Evolutionary conservation across 257 asterid genomes (phyloP).

Genomic region (Nicotiana noctiflora): DNA sequence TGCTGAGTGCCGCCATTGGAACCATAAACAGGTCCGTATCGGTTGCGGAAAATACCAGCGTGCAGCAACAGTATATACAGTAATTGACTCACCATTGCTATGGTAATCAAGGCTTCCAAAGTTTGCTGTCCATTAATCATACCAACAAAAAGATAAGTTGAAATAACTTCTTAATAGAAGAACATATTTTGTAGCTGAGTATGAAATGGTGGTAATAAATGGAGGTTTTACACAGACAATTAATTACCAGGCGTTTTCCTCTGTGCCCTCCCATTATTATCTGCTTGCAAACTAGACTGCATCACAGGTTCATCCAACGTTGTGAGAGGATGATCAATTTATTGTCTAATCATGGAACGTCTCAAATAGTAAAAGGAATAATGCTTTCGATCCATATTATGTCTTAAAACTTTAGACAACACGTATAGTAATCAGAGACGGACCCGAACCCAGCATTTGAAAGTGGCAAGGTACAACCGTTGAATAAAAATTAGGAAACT

Average conservation of each 20-base stretch:
- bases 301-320: not conserved
- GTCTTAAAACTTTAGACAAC: too few relatives aligned
- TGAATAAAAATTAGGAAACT: too few relatives aligned
- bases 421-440: too few relatives aligned
- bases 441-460: too few relatives aligned
- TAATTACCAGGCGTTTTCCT: constrained; percentile 63
- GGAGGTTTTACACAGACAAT: not conserved
- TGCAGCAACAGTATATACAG: constrained; percentile 56
- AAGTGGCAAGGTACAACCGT: too few relatives aligned
- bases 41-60: constrained; percentile 39
- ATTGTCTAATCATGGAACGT: not conserved
- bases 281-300: constrained; percentile 79
- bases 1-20: constrained; percentile 8
- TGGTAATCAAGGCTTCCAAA: constrained; percentile 53
- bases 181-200: not conserved
- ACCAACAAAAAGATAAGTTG: not conserved
- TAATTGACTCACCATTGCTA: constrained; percentile 51
- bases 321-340: not conserved
- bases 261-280: constrained; percentile 70
- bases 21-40: constrained; percentile 31
- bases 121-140: constrained; percentile 49
- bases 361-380: too few relatives aligned
- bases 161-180: not conserved
- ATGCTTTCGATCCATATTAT: too few relatives aligned
- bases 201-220: not conserved